Evolutionary conservation across 2,329 filamentous ascomycete genomes (phyloP).

Genomic region (Talaromyces sp.): DNA sequence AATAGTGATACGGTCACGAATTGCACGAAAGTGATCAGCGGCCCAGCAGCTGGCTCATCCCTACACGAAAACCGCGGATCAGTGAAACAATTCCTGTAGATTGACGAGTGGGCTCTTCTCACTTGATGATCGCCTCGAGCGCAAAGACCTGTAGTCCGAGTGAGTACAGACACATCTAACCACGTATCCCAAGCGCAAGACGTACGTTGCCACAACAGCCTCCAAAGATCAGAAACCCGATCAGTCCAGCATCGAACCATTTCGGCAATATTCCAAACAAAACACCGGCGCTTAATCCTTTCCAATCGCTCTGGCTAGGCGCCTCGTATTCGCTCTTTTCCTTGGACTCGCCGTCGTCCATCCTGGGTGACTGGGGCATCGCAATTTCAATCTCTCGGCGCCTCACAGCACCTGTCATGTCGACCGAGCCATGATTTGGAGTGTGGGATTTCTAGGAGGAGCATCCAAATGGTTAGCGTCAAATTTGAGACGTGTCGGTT

Average conservation of each 20-base stretch:
- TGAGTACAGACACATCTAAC: background rate
- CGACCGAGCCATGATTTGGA: background rate
- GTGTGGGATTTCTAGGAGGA: background rate
- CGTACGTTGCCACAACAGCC: conserved; percentile 90
- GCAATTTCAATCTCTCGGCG: background rate
- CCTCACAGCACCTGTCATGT: background rate
- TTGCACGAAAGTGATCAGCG: conserved; percentile 82
- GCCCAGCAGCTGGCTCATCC: conserved; percentile 48
- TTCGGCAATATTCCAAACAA: conserved; percentile 42
- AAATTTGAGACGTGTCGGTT: background rate
- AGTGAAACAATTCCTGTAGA: conserved; percentile 1
- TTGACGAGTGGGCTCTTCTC: conserved; percentile 34
- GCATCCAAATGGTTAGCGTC: background rate
- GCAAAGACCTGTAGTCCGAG: conserved; percentile 69
- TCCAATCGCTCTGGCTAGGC: background rate
- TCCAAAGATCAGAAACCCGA: conserved; percentile 85
- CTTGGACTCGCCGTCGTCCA: background rate
- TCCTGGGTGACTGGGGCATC: background rate
- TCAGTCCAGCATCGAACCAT: conserved; percentile 60
- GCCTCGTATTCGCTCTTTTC: background rate
- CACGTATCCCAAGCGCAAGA: conserved; percentile 12
- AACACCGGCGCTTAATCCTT: conserved; percentile 21
- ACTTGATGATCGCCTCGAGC: conserved; percentile 92
- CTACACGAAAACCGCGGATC: conserved; percentile 15
- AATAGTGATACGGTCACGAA: conserved; percentile 77